phyloP scores from a whole-genome alignment of 2,329 filamentous ascomycete genomes.

The Chaetomiaceae sp. region DNA sequence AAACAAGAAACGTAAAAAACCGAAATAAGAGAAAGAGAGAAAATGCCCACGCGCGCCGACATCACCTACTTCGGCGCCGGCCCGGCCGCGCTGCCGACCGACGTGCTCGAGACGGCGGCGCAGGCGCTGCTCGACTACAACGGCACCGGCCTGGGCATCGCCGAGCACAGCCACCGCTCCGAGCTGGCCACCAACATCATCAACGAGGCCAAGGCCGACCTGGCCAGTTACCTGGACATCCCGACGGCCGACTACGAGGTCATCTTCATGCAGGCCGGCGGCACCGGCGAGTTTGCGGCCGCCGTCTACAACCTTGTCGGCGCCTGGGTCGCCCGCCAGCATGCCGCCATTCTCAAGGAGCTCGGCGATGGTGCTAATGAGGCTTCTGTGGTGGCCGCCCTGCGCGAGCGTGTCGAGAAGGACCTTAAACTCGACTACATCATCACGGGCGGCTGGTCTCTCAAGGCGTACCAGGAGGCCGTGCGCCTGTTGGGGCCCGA shows the following conservation, averaged over 20 bases:
- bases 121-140: conserved; percentile 77
- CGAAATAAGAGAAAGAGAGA: neutral
- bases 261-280: conserved; percentile 82
- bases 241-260: conserved; percentile 77
- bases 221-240: conserved; percentile 72
- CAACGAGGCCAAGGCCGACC: conserved; percentile 68
- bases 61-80: conserved; percentile 88
- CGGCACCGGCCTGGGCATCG: conserved; percentile 75
- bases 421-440: conserved; percentile 84
- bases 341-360: conserved; percentile 54
- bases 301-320: conserved; percentile 79
- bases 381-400: conserved; percentile 52
- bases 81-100: conserved; percentile 78
- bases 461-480: conserved; percentile 85
- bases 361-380: conserved; percentile 46
- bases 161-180: conserved; percentile 87
- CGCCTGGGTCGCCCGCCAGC: conserved; percentile 72
- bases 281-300: conserved; percentile 79
- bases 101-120: conserved; percentile 72
- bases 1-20: neutral
- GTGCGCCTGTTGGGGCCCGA: conserved; percentile 70
- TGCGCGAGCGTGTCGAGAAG: conserved; percentile 60
- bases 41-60: conserved; percentile 68
- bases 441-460: conserved; percentile 84
- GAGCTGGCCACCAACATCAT: conserved; percentile 73